phyloP scores from a whole-genome alignment of 2,329 filamentous ascomycete species.

The Fusarium pseudograminearum region DNA sequence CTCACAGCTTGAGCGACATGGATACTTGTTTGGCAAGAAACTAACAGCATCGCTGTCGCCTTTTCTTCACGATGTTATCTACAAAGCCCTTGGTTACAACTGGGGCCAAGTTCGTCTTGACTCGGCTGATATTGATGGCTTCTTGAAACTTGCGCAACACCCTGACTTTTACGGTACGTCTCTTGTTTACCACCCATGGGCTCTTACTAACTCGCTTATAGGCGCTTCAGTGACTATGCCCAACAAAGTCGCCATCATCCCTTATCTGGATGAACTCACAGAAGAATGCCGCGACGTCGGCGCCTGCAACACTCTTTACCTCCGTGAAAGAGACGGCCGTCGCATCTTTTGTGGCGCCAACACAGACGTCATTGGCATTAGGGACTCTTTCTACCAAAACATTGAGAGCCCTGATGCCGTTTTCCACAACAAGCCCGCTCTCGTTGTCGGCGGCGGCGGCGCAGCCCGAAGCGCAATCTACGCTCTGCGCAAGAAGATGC shows the following conservation, averaged over 20 bases:
- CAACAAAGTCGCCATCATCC: conserved; percentile 81
- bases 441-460: conserved; percentile 83
- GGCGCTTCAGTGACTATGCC: conserved; percentile 85
- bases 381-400: conserved; percentile 76
- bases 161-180: conserved; percentile 70
- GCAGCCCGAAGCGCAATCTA: conserved; percentile 84
- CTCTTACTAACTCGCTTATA: conserved; percentile 37
- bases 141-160: conserved; percentile 65
- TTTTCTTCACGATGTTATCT: conserved; percentile 66
- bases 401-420: conserved; percentile 57
- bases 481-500: conserved; percentile 76
- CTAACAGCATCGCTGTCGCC: conserved; percentile 68
- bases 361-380: conserved; percentile 83
- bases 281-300: conserved; percentile 79
- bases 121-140: conserved; percentile 61
- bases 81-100: conserved; percentile 61
- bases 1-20: conserved; percentile 57
- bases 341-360: conserved; percentile 77
- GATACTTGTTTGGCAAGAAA: conserved; percentile 69
- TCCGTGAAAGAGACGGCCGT: conserved; percentile 63
- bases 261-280: conserved; percentile 78
- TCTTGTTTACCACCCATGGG: not conserved
- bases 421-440: conserved; percentile 71
- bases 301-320: conserved; percentile 83
- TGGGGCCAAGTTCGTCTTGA: conserved; percentile 67